Evolutionary conservation across 495 filamentous ascomycete species (phyloP).

Genomic region (Pyrenula aspistea): DNA sequence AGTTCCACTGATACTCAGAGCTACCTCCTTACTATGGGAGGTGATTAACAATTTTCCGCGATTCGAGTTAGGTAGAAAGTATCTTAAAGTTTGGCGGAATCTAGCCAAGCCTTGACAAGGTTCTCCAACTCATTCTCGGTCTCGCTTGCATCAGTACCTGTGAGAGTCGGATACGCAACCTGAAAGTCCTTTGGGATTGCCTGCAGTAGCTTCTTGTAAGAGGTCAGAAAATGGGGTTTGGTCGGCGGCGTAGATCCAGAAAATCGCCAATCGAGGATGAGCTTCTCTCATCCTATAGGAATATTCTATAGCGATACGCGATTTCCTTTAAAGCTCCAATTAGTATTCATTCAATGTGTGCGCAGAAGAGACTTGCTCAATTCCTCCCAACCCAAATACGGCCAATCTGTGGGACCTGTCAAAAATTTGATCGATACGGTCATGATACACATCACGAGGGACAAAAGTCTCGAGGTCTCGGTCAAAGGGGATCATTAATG

Average conservation of each 20-base stretch:
- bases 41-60: constrained; percentile 11
- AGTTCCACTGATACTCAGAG: constrained; percentile 2
- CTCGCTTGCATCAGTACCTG: no score
- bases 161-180: background rate
- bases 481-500: background rate
- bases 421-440: background rate
- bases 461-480: background rate
- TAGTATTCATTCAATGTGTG: background rate
- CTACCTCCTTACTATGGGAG: constrained; percentile 13
- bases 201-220: background rate
- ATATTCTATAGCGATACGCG: background rate
- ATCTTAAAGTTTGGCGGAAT: constrained; percentile 2
- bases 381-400: background rate
- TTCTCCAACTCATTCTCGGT: no score
- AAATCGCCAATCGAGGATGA: background rate
- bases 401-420: background rate
- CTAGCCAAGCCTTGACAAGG: background rate
- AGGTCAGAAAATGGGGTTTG: background rate
- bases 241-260: constrained; percentile 1
- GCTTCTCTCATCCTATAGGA: background rate
- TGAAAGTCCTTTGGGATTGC: background rate
- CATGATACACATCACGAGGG: background rate
- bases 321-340: background rate
- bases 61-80: constrained; percentile 2
- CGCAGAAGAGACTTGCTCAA: background rate